phyloP scores from a whole-genome alignment of 495 filamentous ascomycete species.

The Neurospora sp. region DNA sequence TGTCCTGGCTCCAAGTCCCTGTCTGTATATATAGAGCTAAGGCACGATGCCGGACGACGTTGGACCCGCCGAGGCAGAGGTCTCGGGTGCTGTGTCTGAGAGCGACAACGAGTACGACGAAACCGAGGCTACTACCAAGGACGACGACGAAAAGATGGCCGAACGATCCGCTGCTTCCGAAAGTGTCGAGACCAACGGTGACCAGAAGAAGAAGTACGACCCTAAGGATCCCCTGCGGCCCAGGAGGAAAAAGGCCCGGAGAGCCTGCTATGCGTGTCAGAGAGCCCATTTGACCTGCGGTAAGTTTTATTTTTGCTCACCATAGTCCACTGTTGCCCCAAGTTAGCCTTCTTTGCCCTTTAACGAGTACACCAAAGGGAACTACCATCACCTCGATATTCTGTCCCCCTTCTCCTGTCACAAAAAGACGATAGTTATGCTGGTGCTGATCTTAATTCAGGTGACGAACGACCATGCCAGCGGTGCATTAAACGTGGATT shows the following conservation, averaged over 20 bases:
- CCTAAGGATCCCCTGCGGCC: conserved; percentile 82
- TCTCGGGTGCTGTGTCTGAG: conserved; percentile 47
- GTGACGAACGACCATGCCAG: conserved; percentile 80
- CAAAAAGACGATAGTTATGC: background rate
- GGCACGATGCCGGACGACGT: conserved; percentile 38
- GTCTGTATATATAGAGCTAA: conserved; percentile 36
- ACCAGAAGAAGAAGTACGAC: conserved; percentile 52
- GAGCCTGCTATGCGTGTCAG: conserved; percentile 95
- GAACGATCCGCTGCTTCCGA: conserved; percentile 39
- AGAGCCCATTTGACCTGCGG: conserved; percentile 95
- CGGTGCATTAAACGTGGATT: conserved; percentile 90
- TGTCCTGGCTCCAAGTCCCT: conserved; percentile 10
- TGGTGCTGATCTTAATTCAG: conserved; percentile 19
- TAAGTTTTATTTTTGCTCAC: conserved; percentile 42
- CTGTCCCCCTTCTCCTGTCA: background rate
- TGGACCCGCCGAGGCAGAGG: conserved; percentile 34
- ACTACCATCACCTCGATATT: background rate
- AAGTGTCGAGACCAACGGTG: conserved; percentile 30
- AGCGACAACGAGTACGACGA: conserved; percentile 47
- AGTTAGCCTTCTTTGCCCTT: background rate
- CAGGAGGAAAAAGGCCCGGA: conserved; percentile 86
- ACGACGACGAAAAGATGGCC: conserved; percentile 51
- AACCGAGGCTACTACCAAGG: conserved; percentile 29
- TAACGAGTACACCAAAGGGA: background rate
- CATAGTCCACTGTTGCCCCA: background rate